Conservation (phyloP, 768 basidiomycete species). For the Leucosporidium yakuticum region DNA sequence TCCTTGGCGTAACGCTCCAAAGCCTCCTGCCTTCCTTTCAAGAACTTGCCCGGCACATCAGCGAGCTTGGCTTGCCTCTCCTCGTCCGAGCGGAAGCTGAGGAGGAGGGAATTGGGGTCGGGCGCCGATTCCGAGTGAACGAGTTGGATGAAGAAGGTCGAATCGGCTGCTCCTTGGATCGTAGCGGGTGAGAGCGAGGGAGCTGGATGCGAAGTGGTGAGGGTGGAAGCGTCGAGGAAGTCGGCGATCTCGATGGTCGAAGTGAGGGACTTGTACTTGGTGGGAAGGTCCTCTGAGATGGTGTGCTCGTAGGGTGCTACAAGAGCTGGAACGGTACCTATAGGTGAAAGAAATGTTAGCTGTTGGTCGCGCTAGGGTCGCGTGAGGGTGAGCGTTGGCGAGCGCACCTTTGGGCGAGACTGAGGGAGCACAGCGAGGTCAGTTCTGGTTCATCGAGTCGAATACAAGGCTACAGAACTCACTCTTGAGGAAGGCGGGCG, state of each 20-base stretch:
- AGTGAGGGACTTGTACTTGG: conserved; percentile 25
- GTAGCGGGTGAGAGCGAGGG: conserved; percentile 35
- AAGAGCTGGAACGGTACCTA: conserved; percentile 18
- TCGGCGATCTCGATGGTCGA: conserved; percentile 8
- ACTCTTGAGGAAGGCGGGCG: conserved; percentile 26
- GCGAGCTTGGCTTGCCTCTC: conserved; percentile 20
- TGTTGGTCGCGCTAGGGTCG: too few species aligned
- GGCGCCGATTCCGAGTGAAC: conserved; percentile 19
- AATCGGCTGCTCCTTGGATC: conserved; percentile 7
- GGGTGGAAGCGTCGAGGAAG: conserved; percentile 27
- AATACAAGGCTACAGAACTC: background rate
- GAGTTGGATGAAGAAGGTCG: conserved; percentile 20
- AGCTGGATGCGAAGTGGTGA: conserved; percentile 3
- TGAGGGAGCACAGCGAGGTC: background rate
- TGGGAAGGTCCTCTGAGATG: conserved; percentile 17
- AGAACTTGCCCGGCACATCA: conserved; percentile 17
- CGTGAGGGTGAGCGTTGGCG: background rate
- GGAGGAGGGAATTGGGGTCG: conserved; percentile 26
- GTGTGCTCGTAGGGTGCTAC: conserved; percentile 32
- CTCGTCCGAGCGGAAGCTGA: conserved; percentile 23
- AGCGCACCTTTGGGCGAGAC: conserved; percentile 17
- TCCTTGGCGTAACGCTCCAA: conserved; percentile 26
- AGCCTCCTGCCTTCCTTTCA: conserved; percentile 29
- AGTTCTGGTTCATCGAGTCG: background rate
- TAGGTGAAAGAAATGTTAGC: background rate